A percentile compares a stretch with the other conserved stretches of the same genome.
These are phyloP conservation scores for Symmetrospora coprosmae DNA, from an alignment of 768 basidiomycete species.

Conservation along the genomic window DNA sequence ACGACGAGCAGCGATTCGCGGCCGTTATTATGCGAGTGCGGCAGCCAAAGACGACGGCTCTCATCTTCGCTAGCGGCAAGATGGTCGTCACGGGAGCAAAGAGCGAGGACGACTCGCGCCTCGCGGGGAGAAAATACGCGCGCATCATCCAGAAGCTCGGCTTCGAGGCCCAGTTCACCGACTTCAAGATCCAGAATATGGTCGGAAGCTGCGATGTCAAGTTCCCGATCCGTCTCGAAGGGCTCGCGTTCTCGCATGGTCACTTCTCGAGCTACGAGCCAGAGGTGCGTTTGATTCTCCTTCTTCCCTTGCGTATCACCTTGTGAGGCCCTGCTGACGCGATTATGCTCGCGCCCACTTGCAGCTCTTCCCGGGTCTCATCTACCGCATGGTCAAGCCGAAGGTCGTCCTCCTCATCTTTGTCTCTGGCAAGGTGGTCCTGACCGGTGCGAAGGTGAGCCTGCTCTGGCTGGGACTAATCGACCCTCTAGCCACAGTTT, in stretches of 20 bases:
- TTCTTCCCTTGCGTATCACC: background rate
- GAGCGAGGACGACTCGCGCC: constrained; percentile 89
- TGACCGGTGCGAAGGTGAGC: constrained; percentile 94
- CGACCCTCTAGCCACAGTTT: too few species aligned
- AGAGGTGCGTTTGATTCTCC: constrained; percentile 50
- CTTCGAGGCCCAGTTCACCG: constrained; percentile 97
- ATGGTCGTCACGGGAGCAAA: constrained; percentile 99
- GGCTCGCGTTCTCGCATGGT: constrained; percentile 91
- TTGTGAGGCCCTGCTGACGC: background rate
- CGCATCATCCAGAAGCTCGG: constrained; percentile 98
- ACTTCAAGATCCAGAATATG: constrained; percentile 99
- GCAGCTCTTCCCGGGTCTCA: constrained; percentile 93
- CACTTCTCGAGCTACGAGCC: constrained; percentile 96
- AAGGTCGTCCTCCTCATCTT: constrained; percentile 98
- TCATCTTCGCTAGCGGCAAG: constrained; percentile 99
- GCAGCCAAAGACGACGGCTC: constrained; percentile 96
- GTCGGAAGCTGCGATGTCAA: constrained; percentile 97
- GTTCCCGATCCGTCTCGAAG: constrained; percentile 95
- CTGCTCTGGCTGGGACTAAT: background rate
- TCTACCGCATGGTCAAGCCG: constrained; percentile 99
- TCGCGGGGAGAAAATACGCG: constrained; percentile 96
- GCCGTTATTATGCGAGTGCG: constrained; percentile 99
- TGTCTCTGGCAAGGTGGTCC: constrained; percentile 95
- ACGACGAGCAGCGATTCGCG: constrained; percentile 97
- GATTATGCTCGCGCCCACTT: background rate